These are phyloP conservation scores for Gossypium schwendimanii DNA, from an alignment of 441 rosid genomes.

Conservation along the genomic window DNA sequence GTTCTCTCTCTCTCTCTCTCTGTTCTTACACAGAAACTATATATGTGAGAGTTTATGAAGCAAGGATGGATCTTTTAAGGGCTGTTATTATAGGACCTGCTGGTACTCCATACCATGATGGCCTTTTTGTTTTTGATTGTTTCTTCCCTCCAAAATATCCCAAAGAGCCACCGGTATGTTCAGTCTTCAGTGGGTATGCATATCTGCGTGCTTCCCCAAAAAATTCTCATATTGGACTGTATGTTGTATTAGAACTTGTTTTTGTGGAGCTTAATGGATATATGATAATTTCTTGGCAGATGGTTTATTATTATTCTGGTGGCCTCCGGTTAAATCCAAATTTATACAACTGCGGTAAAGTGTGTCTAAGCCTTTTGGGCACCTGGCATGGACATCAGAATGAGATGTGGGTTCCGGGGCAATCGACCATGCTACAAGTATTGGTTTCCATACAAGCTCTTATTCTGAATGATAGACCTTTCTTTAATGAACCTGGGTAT, in stretches of 20 bases:
- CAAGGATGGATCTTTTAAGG: conserved; percentile 56
- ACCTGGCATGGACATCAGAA: conserved; percentile 46
- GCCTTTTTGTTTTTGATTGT: conserved; percentile 61
- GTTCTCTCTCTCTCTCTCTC: neutral
- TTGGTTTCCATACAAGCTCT: conserved; percentile 60
- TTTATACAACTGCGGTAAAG: conserved; percentile 56
- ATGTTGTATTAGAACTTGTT: neutral
- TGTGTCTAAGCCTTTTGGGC: conserved; percentile 64
- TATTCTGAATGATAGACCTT: conserved; percentile 48
- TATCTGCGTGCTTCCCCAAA: neutral
- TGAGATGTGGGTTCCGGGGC: conserved; percentile 51
- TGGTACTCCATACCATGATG: conserved; percentile 67
- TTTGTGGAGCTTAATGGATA: neutral
- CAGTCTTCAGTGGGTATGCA: neutral
- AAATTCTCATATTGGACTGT: neutral
- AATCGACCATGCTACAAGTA: conserved; percentile 65
- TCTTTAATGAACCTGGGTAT: conserved; percentile 59
- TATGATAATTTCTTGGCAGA: conserved; percentile 24
- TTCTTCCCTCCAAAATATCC: conserved; percentile 48
- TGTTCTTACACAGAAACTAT: conserved; percentile 32
- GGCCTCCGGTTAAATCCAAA: conserved; percentile 61
- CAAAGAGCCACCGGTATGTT: conserved; percentile 43
- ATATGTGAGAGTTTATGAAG: conserved; percentile 48
- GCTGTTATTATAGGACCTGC: conserved; percentile 52
- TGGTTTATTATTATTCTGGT: conserved; percentile 59